phyloP scores from a whole-genome alignment of 352 stramenopile genomes.

The Thraustochytrium striatum region DNA sequence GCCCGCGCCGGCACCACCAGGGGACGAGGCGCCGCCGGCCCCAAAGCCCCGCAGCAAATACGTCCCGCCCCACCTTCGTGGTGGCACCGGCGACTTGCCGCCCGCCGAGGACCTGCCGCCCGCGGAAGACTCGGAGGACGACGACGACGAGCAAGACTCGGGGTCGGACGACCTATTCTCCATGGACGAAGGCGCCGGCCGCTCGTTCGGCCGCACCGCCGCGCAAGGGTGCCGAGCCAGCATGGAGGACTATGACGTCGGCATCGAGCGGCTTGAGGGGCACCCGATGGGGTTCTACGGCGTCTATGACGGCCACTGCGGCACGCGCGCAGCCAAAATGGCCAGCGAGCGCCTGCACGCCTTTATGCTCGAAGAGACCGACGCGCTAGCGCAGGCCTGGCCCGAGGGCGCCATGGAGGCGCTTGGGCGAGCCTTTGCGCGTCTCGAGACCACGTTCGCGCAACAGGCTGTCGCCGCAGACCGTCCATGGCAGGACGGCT shows the following conservation, averaged over 20 bases:
- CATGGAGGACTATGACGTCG: constrained; percentile 46
- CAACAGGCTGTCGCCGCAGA: neutral
- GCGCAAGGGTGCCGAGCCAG: constrained; percentile 15
- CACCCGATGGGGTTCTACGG: constrained; percentile 1
- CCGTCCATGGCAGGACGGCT: constrained; percentile 1
- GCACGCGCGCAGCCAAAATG: constrained; percentile 4
- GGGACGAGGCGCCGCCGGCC: neutral
- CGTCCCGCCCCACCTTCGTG: constrained; percentile 19
- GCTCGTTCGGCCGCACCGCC: neutral
- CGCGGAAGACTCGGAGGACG: neutral
- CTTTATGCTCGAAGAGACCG: no score
- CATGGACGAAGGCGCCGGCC: neutral
- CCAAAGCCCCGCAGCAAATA: constrained; percentile 19
- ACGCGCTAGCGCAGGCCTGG: neutral
- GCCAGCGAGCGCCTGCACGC: constrained; percentile 29
- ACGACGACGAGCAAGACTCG: neutral
- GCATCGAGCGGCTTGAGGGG: neutral
- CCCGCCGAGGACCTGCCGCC: neutral
- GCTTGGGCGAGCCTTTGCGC: neutral
- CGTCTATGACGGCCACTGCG: constrained; percentile 49
- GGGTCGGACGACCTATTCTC: neutral
- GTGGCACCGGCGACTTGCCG: neutral
- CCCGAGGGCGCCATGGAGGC: neutral
- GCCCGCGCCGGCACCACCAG: neutral
- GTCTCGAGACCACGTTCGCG: constrained; percentile 11